Percentiles rank a stretch among this genome's conserved stretches.
phyloP scores from a whole-genome alignment of 2,329 filamentous ascomycete species.

The Trichoderma pleuroti region DNA sequence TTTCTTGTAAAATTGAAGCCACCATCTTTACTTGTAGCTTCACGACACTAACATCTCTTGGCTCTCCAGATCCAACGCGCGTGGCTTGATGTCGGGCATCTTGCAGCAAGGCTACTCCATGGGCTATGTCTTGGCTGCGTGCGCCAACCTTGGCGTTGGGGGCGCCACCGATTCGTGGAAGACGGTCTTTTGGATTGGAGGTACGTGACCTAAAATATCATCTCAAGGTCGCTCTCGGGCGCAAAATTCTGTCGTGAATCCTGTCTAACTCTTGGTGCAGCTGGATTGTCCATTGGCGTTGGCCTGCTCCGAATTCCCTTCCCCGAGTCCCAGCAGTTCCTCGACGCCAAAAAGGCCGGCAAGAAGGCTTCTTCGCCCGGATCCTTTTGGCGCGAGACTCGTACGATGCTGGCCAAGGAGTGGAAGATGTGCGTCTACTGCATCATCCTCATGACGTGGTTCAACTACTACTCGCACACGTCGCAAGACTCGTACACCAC shows the following conservation, averaged over 20 bases:
- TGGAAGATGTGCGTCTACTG: conserved; percentile 79
- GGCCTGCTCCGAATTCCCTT: conserved; percentile 65
- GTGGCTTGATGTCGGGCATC: conserved; percentile 78
- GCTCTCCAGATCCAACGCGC: conserved; percentile 52
- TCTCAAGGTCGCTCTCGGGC: neutral
- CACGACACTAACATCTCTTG: conserved; percentile 21
- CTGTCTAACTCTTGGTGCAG: conserved; percentile 27
- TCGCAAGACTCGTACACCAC: conserved; percentile 80
- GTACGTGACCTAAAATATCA: conserved; percentile 30
- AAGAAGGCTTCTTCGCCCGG: conserved; percentile 44
- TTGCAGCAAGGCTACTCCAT: conserved; percentile 79
- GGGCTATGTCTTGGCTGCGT: conserved; percentile 75
- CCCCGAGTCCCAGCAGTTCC: conserved; percentile 72
- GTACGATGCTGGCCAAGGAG: conserved; percentile 62
- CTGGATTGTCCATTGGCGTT: conserved; percentile 64
- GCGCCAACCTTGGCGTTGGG: conserved; percentile 70
- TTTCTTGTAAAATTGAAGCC: neutral
- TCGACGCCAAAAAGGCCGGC: conserved; percentile 62
- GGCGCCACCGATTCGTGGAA: conserved; percentile 64
- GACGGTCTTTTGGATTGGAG: conserved; percentile 69
- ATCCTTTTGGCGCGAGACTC: conserved; percentile 67
- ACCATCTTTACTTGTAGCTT: neutral
- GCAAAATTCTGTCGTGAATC: neutral
- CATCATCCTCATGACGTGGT: conserved; percentile 74
- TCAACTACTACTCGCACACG: conserved; percentile 73